A percentile compares a stretch with the other conserved stretches of the same genome.
Conservation (phyloP, 2,329 filamentous ascomycete species). For the Meredithiella fracta region DNA sequence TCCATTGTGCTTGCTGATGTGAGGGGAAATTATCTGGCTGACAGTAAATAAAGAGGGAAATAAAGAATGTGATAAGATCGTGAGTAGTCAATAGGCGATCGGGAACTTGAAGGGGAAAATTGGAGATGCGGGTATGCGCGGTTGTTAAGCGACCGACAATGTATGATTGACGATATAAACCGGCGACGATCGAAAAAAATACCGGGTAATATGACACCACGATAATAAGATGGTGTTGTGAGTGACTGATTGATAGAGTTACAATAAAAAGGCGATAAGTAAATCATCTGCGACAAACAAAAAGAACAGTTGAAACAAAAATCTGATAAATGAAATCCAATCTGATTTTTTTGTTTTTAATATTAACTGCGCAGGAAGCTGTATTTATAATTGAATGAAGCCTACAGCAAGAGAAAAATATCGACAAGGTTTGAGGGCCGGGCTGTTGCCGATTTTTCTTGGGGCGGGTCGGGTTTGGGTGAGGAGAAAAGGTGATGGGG, state of each 20-base stretch:
- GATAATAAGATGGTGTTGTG: not conserved
- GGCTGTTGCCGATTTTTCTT: not conserved
- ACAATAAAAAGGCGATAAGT: too few species aligned
- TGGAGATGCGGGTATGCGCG: not conserved
- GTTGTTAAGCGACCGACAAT: not conserved
- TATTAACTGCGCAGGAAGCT: not conserved
- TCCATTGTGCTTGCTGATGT: conserved; percentile 5
- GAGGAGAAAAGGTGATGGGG: not conserved
- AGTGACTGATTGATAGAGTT: too few species aligned
- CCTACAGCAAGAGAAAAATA: not conserved
- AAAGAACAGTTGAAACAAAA: too few species aligned
- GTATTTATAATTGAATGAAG: not conserved
- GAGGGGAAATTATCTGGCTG: not conserved
- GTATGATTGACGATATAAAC: not conserved
- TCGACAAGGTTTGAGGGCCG: not conserved
- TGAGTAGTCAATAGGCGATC: not conserved
- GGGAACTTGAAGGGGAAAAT: not conserved
- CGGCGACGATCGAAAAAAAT: not conserved
- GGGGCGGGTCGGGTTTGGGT: not conserved
- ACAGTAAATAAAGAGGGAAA: not conserved
- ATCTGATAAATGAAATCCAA: too few species aligned
- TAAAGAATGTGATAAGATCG: not conserved
- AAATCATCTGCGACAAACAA: too few species aligned
- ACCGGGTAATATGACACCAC: not conserved
- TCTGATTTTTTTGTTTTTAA: too few species aligned